Conservation (phyloP, 2,329 filamentous ascomycete species). For the Fusarium fujikuroi region DNA sequence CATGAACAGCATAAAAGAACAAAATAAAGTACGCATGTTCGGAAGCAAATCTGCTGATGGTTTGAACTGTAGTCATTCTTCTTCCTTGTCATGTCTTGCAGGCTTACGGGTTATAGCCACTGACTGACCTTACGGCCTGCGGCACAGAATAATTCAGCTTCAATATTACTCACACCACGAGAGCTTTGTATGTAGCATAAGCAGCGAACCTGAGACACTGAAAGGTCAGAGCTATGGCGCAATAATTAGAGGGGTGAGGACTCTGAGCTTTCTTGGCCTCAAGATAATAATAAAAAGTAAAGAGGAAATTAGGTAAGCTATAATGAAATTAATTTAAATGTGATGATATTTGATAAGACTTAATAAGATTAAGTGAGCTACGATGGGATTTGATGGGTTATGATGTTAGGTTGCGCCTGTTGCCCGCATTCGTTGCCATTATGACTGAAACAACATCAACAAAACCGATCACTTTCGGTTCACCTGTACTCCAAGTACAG, state of each 20-base stretch:
- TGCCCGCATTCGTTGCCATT: no score
- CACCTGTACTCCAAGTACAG: no score
- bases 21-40: background rate
- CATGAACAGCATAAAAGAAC: background rate
- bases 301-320: background rate
- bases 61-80: background rate
- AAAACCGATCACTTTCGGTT: no score
- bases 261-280: no score
- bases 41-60: accelerated
- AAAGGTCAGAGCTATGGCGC: background rate
- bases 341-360: no score
- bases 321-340: no score
- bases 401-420: no score
- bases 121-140: background rate
- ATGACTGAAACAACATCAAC: background rate
- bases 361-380: no score
- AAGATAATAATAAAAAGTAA: no score
- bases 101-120: no score
- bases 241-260: background rate
- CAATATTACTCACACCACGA: accelerated
- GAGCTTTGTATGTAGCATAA: background rate
- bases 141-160: background rate
- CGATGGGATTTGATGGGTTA: no score
- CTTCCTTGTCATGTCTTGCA: background rate
- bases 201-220: background rate